phyloP scores from a whole-genome alignment of 306 rosid species.

The Crataegus laevigata region DNA sequence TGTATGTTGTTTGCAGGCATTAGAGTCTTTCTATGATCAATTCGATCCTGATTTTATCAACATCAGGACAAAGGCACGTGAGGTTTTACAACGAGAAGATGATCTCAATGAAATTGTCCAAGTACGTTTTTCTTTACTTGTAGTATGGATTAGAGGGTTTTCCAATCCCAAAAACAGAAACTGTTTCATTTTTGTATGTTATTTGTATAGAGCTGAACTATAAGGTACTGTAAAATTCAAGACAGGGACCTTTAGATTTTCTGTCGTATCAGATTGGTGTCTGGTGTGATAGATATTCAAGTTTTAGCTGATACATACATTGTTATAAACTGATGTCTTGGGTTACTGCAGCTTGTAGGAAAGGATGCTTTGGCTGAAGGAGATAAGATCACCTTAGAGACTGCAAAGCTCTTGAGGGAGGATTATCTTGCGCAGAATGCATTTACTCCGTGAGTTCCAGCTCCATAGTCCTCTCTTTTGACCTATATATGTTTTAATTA shows the following conservation, averaged over 20 bases:
- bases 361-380: constrained; percentile 98
- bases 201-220: too few relatives aligned
- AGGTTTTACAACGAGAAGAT: constrained; percentile 95
- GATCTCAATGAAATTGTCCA: constrained; percentile 98
- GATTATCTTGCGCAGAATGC: constrained; percentile 99
- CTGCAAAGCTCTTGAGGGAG: constrained; percentile 99
- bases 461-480: neutral
- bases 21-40: constrained; percentile 87
- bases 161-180: neutral
- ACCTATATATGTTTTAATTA: neutral
- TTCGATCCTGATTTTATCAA: constrained; percentile 93
- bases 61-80: constrained; percentile 99
- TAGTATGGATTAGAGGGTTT: neutral
- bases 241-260: too few relatives aligned
- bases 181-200: neutral
- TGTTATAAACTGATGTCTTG: neutral
- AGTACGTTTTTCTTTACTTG: constrained; percentile 32
- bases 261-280: neutral
- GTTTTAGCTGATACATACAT: neutral
- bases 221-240: too few relatives aligned
- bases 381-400: constrained; percentile 95
- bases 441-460: constrained; percentile 75
- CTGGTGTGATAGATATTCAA: neutral
- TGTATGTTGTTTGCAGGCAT: constrained; percentile 58
- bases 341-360: constrained; percentile 80